Base-by-base conservation (phyloP, 2,329 filamentous ascomycete genomes). In the Pyrenophora teres region DNA sequence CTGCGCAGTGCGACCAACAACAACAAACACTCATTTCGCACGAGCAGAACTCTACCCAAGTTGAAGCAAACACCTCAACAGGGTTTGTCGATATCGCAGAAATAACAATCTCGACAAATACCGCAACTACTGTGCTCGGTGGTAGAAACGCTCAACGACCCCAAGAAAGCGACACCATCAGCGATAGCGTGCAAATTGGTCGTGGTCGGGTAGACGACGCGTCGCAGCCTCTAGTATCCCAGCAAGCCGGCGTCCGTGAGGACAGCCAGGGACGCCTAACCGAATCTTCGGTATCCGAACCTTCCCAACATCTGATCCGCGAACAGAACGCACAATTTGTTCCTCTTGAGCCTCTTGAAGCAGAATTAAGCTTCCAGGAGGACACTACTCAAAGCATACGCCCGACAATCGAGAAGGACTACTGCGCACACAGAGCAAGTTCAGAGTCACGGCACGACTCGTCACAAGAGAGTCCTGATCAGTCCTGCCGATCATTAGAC, bases 391-490 rank as follows among this genome's bases (percentile, higher is more conserved):
- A 62, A 33, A 56, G 47, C 12, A 57, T 69, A 38, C 45, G 27
- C 9, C 48, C 52, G 7, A 67, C 60, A 0, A 50, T 59, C 19
- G 67, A 67, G 41, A 35, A 55, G 23, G 40, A 50, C 12, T 30
- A 50, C 8, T 18, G 9, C 9, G 8, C 36, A 10, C 31, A 33
- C 15, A 40, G 37, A 6, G 40, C 44, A 4, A 62, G 54, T 19
- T 52, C 56, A 32, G 49, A 42, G 27, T 68, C 67, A 6, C 60
- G 68, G 18, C 67, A 69, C 65, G 66, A 70, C 46, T 70, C 69
- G 9, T 71, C 69, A 2, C 68, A 72, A 44, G 60, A 71, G 31
- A 61, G 63, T 3, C 62, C 67, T 36, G 57, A 64, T 16, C 51
- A 30, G 30, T 43, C 27, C 8, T 23, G 31, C 13, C 44, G 44